A percentile compares a stretch with the other conserved stretches of the same genome.
These are phyloP conservation scores for Phytophthora lateralis DNA, from an alignment of 352 stramenopile genomes.

Conservation along the genomic window DNA sequence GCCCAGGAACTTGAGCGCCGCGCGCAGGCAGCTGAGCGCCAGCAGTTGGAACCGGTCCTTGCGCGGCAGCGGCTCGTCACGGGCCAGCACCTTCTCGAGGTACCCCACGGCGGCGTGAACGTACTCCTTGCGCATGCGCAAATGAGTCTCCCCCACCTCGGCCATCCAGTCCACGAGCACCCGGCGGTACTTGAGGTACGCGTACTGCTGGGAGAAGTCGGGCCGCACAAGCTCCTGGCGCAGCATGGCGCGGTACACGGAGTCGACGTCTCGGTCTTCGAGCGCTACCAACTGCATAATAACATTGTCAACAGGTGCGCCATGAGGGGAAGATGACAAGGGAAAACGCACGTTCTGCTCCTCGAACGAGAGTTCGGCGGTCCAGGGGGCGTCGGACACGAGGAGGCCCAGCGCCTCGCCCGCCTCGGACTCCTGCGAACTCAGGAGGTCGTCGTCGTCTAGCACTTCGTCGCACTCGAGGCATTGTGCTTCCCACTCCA, in stretches of 20 bases:
- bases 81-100: constrained; percentile 74
- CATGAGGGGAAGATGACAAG: neutral
- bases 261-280: constrained; percentile 76
- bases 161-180: constrained; percentile 88
- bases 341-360: constrained; percentile 43
- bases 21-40: constrained; percentile 78
- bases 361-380: constrained; percentile 39
- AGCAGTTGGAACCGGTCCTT: constrained; percentile 86
- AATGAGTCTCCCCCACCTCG: constrained; percentile 80
- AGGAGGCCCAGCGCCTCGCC: constrained; percentile 19
- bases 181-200: constrained; percentile 85
- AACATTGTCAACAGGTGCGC: constrained; percentile 17
- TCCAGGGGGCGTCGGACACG: constrained; percentile 26
- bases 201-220: constrained; percentile 76
- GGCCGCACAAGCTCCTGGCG: constrained; percentile 71
- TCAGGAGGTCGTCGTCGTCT: constrained; percentile 63
- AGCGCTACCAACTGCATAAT: constrained; percentile 60
- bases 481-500: constrained; percentile 66
- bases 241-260: constrained; percentile 76
- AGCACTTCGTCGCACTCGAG: constrained; percentile 87
- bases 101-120: constrained; percentile 83
- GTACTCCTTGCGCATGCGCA: constrained; percentile 83
- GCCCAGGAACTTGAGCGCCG: constrained; percentile 82
- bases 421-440: constrained; percentile 42
- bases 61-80: constrained; percentile 45